Evolutionary conservation across 2,329 filamentous ascomycete species (phyloP).

Genomic region (Pseudogymnoascus sp.): DNA sequence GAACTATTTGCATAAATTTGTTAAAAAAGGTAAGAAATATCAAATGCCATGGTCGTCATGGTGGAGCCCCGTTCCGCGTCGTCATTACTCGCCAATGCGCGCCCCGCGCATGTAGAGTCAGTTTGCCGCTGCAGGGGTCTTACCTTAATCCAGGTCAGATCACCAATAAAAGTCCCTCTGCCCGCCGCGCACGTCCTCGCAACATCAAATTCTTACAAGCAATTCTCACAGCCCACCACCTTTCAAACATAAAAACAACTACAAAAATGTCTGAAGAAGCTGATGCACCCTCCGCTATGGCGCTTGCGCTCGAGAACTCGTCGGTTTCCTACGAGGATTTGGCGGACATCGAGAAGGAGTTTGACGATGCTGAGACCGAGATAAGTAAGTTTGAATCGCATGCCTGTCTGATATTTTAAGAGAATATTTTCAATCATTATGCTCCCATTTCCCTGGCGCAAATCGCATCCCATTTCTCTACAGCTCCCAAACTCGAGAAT

Average conservation of each 20-base stretch:
- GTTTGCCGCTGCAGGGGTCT: not conserved
- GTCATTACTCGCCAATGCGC: slow-evolving; percentile 8
- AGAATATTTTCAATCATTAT: not conserved
- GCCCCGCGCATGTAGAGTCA: not conserved
- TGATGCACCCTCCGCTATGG: not conserved
- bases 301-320: slow-evolving; percentile 33
- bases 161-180: not conserved
- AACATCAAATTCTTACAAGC: slow-evolving; percentile 3
- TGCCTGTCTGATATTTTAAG: not conserved
- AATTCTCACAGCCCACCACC: slow-evolving; percentile 6
- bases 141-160: slow-evolving; percentile 5
- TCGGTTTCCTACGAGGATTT: slow-evolving; percentile 67
- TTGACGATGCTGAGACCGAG: slow-evolving; percentile 74
- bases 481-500: not conserved
- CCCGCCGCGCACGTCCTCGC: not conserved
- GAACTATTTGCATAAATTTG: not conserved
- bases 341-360: slow-evolving; percentile 71
- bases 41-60: not conserved
- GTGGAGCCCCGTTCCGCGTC: not conserved
- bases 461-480: not conserved
- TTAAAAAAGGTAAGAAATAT: not conserved
- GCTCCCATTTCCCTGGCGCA: not conserved
- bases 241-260: not conserved
- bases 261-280: slow-evolving; percentile 5
- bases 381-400: slow-evolving; percentile 54